Base-by-base conservation (phyloP, 768 basidiomycete species). In the Sporobolomyces roseus region DNA sequence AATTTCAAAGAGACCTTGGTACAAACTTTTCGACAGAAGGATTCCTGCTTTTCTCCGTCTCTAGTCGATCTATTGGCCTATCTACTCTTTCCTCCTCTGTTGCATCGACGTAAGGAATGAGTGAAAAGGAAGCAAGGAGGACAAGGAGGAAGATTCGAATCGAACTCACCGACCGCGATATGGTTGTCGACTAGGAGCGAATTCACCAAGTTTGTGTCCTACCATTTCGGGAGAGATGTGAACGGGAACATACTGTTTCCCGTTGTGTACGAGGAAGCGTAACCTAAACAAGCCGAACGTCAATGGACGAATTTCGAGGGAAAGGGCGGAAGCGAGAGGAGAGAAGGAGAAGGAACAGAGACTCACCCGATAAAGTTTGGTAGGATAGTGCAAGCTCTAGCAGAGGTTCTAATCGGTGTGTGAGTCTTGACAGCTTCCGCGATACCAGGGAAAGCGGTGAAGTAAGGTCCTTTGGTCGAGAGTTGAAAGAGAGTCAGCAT, bases 161-260 rank as follows among this genome's bases (percentile, higher is more conserved):
- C n/a, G n/a, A 4, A 58, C 69, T 51, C 27, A 70, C 69, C 54
- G 29, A 16, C 64, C 64, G 10, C 61, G 62, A 56, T 65, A 73
- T 8, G 71, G 71, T 25, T 63, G 61, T 13, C 67, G 7, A 8
- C 50, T 61, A 2, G 62, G 65, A 0, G 73, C 66, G 38, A 98
- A 97, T 82, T 97, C 93, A 61, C 94, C 94, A 60, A 98, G 80
- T 79, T 99, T 99, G 78, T 99, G 93, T 0, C 94, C 94, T 2
- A 99, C 91, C 94, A 98, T 98, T 78, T 97, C 94, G 78, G 93
- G 91, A 5, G 90, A 92, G 72, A 99, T 83, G 50, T 83, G 79
- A 46, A 99, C 88, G 0, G 93, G 93, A 7, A 87, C 65, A 78
- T 91, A 94, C 75, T 90, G 85, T 79, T 87, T 91, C 41, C 94